Percentiles rank a stretch among this genome's conserved stretches.
Evolutionary conservation across 306 rosid species (phyloP).

Genomic region (Fragaria nilgerrensis): DNA sequence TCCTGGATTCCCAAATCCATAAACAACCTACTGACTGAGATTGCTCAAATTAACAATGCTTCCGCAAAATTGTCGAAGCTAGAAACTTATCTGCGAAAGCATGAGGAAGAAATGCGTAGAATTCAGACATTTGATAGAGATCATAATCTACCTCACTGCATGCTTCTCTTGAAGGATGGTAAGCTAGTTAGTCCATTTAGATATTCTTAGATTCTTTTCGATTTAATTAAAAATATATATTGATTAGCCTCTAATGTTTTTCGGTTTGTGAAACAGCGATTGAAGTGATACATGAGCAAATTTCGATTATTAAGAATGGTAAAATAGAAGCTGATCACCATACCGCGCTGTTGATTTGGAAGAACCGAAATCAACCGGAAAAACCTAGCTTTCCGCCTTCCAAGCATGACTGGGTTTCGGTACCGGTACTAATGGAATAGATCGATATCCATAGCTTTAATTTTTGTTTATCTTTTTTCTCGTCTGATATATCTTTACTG

Average conservation of each 20-base stretch:
- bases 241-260: not conserved
- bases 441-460: not conserved
- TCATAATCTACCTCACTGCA: slow-evolving; percentile 18
- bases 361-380: not conserved
- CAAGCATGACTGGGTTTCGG: not conserved
- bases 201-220: not conserved
- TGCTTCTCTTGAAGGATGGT: slow-evolving; percentile 18
- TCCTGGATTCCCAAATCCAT: slow-evolving; percentile 23
- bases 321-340: not conserved
- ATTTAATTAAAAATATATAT: not conserved
- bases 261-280: not conserved
- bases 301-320: not conserved
- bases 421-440: not conserved
- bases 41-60: not conserved
- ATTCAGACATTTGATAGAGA: not conserved
- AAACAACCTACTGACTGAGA: not conserved
- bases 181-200: not conserved
- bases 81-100: slow-evolving; percentile 1
- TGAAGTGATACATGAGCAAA: not conserved
- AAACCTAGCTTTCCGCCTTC: not conserved
- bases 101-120: slow-evolving; percentile 15
- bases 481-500: not conserved
- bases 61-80: not conserved
- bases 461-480: not conserved
- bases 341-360: not conserved